phyloP scores from a whole-genome alignment of 1,284 basidiomycete genomes.

The Microbotryomycetes sp. region DNA sequence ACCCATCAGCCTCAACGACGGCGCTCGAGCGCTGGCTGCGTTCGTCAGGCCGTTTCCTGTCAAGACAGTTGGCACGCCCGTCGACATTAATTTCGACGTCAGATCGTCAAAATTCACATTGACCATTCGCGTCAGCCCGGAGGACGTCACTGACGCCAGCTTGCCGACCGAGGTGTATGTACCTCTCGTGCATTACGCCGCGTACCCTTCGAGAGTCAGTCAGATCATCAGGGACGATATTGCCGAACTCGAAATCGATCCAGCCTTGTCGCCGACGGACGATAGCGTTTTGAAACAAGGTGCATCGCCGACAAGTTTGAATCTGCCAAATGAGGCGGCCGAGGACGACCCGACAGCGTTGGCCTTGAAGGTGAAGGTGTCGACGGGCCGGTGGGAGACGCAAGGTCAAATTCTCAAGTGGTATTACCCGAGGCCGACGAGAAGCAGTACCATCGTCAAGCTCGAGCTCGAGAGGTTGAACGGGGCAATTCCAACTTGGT shows the following conservation, averaged over 20 bases:
- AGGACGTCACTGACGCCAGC: constrained; percentile 40
- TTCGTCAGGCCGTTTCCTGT: constrained; percentile 75
- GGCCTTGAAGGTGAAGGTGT: constrained; percentile 50
- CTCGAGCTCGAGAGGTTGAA: constrained; percentile 21
- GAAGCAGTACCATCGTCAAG: constrained; percentile 34
- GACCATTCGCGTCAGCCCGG: constrained; percentile 53
- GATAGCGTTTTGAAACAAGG: not conserved
- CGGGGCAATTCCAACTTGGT: constrained; percentile 29
- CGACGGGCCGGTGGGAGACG: constrained; percentile 60
- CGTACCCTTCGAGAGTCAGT: constrained; percentile 36
- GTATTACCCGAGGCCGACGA: constrained; percentile 67
- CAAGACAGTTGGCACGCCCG: constrained; percentile 57
- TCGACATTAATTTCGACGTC: constrained; percentile 67
- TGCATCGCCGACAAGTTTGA: not conserved
- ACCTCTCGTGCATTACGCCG: constrained; percentile 38
- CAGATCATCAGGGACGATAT: constrained; percentile 14
- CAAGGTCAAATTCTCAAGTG: constrained; percentile 66
- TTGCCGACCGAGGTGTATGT: constrained; percentile 37
- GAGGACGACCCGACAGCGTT: constrained; percentile 31
- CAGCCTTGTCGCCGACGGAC: constrained; percentile 1
- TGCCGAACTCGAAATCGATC: not conserved
- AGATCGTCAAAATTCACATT: constrained; percentile 60
- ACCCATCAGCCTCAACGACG: constrained; percentile 45
- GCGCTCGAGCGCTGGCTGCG: constrained; percentile 63
- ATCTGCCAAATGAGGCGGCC: constrained; percentile 4